Base-by-base conservation (phyloP, 2,329 filamentous ascomycete species). In the Ilyonectria robusta region DNA sequence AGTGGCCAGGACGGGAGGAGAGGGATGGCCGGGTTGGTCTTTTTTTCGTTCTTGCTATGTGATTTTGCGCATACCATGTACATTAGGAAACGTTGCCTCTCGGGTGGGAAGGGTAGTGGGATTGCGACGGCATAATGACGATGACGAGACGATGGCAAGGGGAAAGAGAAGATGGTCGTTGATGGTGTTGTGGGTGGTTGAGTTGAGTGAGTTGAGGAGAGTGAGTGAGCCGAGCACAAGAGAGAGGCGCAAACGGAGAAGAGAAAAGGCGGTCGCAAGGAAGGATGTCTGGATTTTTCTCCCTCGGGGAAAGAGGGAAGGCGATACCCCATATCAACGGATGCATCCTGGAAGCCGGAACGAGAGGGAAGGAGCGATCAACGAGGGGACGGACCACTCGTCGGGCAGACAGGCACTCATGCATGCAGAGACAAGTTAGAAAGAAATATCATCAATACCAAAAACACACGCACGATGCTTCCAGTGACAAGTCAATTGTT, bases 241-340 rank as follows among this genome's bases (percentile, higher is more conserved):
- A 35, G 26, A 44, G 23, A 33, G n/a, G 57, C 44, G 40, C 10
- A 68, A 57, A 46, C 44, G 46, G 15, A 55, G 53, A 55, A 47
- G 54, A 50, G 55, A 64, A 69, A 53, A 54, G n/a, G 62, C 35
- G 54, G 37, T 46, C 23, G 48, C n/a, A 46, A 42, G 57, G 48
- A 66, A 66, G 59, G 42, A 53, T 59, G 62, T 50, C 21, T 66
- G 60, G 60, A 47, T 58, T 56, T 70, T 69, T 68, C 66, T 66
- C 66, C 70, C 72, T 73, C 69, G 29, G 65, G 29, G 57, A 63
- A 67, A 56, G 70, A 72, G 72, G 74, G 72, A 67, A 73, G 73
- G 69, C 73, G 73, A 75, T 75, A 75, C 73, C 73, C 70, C 72
- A 72, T 67, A 42, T 72, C 31, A 62, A 61, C 48, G 68, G 57